Base-by-base conservation (phyloP, 768 basidiomycete genomes). In the Galerina sulciceps region DNA sequence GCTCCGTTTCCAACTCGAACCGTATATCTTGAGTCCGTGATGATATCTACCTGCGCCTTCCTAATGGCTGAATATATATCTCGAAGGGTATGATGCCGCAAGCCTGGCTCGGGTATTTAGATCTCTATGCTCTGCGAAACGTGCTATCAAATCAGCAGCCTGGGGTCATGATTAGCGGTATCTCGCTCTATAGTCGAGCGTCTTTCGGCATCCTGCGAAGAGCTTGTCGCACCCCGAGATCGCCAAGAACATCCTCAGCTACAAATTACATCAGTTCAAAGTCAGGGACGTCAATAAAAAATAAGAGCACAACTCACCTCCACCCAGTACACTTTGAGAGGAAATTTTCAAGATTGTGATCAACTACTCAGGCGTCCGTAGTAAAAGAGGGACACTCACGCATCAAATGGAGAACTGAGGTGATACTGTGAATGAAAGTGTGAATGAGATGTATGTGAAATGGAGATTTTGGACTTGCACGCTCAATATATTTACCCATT, bases 171-270 rank as follows among this genome's bases (percentile, higher is more conserved):
- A 31, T 31, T 8, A 31, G 26, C 8, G 26, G 26, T 26, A 26
- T 26, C 26, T 31, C 8, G 26, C 31, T 53, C 47, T 50, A 66
- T 51, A 63, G 57, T 52, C 65, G 50, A 34, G 57, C 65, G 48
- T 61, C 60, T 42, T 61, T 63, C 23, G 65, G 65, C 65, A 66
- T 66, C 51, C 58, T 63, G 38, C 65, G 65, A 40, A 66, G 65
- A 20, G 90, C 91, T 69, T 92, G 91, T 44, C 92, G 81, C 13
- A 93, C 91, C 48, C 93, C 92, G 34, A 94, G 79, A 68, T 93
- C 92, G 4, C 85, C 86, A 52, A 94, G 76, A 8, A 93, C 91
- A 62, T 91, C 90, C 70, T 91, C 88, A 61, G 90, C 89, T 80
- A 31, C 26, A 31, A 31, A 17, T 42, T 50, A 40, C 55, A 44